Evolutionary conservation across 2,329 filamentous ascomycete species (phyloP), one percentile per base, ranked within the genome.

Genomic region (Tolypocladium album): DNA sequence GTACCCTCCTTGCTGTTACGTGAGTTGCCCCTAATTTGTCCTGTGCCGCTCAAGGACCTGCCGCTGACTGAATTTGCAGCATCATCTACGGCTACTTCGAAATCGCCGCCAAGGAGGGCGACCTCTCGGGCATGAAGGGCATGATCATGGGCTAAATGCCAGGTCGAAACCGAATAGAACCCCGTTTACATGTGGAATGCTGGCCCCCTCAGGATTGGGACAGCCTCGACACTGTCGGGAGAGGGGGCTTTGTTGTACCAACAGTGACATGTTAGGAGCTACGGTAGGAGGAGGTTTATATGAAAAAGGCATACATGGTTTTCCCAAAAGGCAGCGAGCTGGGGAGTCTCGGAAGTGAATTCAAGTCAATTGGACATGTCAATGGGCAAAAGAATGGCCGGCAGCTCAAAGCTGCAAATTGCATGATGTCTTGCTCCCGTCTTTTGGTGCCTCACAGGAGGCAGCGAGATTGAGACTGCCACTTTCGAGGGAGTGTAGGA

Each of bases 31-130:
- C 22, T 24, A 45, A 6, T 57, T 52, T 20, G 9, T 5, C 17
- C 13, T 1, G 6, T 15, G 9, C 36, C 3, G 8, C 9, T 9
- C 3, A 24, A 13, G 3, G 13, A 12, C 13, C 36, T 4, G 31
- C 31, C 31, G 36, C 61, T 62, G 39, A 62, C 59, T 31, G 17
- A 11, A 75, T 64, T n/a, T 20, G 20, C 68, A 95, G 91, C 63
- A 99, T 99, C 75, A 99, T 99, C 77, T 99, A 99, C 77, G 91
- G 92, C 66, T 99, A 99, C 81, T 99, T 99, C 71, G 94, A 99
- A 77, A 99, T 99, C 71, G 94, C 94, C 31, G 95, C 95, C 70
- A 97, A 97, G 80, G 94, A 99, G 78, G 94, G 94, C 69, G 94
- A 99, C 74, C 88, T 97, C 76, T 84, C 87, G 63, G 90, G 91